These are phyloP conservation scores for Fomitiporia mediterranea DNA, from an alignment of 1,284 basidiomycete genomes.

Conservation along the genomic window DNA sequence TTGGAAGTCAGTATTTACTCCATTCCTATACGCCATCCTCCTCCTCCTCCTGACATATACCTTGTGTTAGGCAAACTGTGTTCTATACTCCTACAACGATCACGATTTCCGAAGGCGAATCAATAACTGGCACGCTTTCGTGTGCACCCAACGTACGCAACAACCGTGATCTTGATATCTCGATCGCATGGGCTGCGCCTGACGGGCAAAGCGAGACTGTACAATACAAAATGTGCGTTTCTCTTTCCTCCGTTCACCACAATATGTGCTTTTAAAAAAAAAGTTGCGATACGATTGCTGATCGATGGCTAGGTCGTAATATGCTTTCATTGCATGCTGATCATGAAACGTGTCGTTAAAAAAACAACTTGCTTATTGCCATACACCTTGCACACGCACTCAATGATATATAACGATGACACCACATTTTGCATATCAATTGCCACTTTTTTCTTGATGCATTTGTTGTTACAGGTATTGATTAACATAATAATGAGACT, in stretches of 20 bases:
- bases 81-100: conserved; percentile 86
- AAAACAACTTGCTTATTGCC: too few relatives aligned
- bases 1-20: conserved; percentile 72
- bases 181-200: conserved; percentile 60
- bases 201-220: conserved; percentile 38
- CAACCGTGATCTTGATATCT: conserved; percentile 90
- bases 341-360: too few relatives aligned
- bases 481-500: background rate
- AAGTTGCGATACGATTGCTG: conserved; percentile 1
- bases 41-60: background rate
- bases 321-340: background rate
- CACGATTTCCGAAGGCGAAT: conserved; percentile 62
- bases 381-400: background rate
- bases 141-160: conserved; percentile 89
- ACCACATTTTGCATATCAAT: background rate
- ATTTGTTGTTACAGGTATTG: background rate
- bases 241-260: conserved; percentile 25
- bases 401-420: background rate
- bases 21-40: conserved; percentile 23
- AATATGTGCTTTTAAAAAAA: too few relatives aligned
- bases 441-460: background rate
- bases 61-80: conserved; percentile 74
- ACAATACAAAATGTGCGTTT: conserved; percentile 75
- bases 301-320: conserved; percentile 15
- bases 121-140: conserved; percentile 63